Conservation (phyloP, 2,329 filamentous ascomycete genomes). For the Xylogone sp. region DNA sequence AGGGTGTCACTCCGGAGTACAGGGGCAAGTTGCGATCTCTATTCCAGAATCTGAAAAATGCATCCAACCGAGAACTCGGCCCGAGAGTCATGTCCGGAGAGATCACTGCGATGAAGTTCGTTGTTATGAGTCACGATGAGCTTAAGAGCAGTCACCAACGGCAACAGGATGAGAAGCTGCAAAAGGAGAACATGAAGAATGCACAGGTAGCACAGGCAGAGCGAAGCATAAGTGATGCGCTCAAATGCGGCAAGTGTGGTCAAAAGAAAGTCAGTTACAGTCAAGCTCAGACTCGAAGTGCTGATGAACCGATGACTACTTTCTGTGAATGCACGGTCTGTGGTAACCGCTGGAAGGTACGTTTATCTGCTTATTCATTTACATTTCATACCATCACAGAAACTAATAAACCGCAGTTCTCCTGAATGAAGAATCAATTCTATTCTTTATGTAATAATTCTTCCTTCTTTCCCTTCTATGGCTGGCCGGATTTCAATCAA, state of each 20-base stretch:
- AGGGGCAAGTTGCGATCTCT: slow-evolving; percentile 86
- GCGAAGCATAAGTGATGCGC: slow-evolving; percentile 82
- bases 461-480: neutral
- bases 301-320: slow-evolving; percentile 88
- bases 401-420: slow-evolving; percentile 23
- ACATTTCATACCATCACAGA: slow-evolving; percentile 4
- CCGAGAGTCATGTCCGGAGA: slow-evolving; percentile 70
- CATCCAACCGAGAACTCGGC: slow-evolving; percentile 76
- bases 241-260: slow-evolving; percentile 89
- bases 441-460: neutral
- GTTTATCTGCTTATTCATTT: slow-evolving; percentile 17
- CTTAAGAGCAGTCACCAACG: slow-evolving; percentile 83
- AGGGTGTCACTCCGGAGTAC: slow-evolving; percentile 72
- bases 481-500: neutral
- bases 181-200: slow-evolving; percentile 94
- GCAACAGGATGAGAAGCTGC: slow-evolving; percentile 69
- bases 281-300: slow-evolving; percentile 91
- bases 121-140: slow-evolving; percentile 84
- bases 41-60: slow-evolving; percentile 93
- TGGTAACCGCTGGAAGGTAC: slow-evolving; percentile 69
- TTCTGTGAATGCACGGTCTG: slow-evolving; percentile 70
- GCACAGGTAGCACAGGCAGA: slow-evolving; percentile 91
- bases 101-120: slow-evolving; percentile 70
- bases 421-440: slow-evolving; percentile 15
- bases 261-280: slow-evolving; percentile 93